Percentiles rank a stretch among this genome's conserved stretches.
Conservation (phyloP, 2,329 filamentous ascomycete species). For the Orbilia javanica region DNA sequence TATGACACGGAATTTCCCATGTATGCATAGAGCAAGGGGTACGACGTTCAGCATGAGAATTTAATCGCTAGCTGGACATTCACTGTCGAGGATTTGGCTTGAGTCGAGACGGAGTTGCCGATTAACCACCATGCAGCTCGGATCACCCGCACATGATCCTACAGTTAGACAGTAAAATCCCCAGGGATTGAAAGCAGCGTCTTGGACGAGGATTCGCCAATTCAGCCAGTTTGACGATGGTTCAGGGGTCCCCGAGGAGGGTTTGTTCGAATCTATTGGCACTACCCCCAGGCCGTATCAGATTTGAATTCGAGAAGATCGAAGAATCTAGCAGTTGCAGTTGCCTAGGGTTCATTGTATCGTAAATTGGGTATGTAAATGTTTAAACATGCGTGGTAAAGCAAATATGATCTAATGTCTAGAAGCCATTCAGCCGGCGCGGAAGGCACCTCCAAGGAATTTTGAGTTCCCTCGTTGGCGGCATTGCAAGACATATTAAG, state of each 20-base stretch:
- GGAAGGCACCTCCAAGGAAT: too few relatives aligned
- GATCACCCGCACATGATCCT: slow-evolving; percentile 1
- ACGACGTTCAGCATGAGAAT: neutral
- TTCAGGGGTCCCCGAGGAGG: neutral
- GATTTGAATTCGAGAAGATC: too few relatives aligned
- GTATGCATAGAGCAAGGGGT: neutral
- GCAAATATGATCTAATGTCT: too few relatives aligned
- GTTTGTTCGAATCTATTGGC: neutral
- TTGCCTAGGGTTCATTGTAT: too few relatives aligned
- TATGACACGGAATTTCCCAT: neutral
- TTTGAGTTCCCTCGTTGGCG: too few relatives aligned
- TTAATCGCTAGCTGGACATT: slow-evolving; percentile 2
- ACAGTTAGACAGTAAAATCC: neutral
- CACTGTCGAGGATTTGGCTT: neutral
- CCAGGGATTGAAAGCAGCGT: neutral
- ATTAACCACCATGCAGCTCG: neutral
- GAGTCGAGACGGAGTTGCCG: slow-evolving; percentile 9
- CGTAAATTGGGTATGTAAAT: too few relatives aligned
- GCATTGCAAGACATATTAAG: neutral
- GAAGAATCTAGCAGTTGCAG: too few relatives aligned
- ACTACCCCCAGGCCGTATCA: neutral
- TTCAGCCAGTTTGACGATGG: neutral
- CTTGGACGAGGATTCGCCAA: neutral
- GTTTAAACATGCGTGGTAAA: too few relatives aligned
- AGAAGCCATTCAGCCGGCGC: too few relatives aligned